Evolutionary conservation across 1,139 yeast species (phyloP), one percentile per base, ranked within the genome.

Genomic region (Zygosaccharomyces sapae): DNA sequence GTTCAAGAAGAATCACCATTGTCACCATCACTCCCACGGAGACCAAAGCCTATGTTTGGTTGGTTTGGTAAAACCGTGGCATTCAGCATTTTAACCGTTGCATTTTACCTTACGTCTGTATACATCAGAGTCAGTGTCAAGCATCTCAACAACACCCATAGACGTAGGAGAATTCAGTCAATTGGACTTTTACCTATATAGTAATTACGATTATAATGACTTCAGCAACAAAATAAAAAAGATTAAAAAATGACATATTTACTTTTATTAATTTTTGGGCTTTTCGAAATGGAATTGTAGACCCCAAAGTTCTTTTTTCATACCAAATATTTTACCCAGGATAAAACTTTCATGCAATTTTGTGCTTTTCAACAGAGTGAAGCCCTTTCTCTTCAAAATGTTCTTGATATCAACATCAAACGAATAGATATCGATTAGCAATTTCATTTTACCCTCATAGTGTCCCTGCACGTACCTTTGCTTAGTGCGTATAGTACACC

Each of bases 401-500:
- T 63, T 52, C 46, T 69, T 67, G 51, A 74, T 68, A 4, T 55
- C 57, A 2, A 54, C 49, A 61, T 83, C 85, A 55, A 81, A 78
- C 3, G 81, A 74, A 55, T 75, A 77, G 10, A 74, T 70, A 27
- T 71, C 70, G 43, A 80, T 73, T 20, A 72, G 55, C 24, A 81
- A 64, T 40, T 60, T 62, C 54, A 67, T 61, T 1, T 67, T 49
- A 24, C 63, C 58, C 12, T 57, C 55, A 35, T 50, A 45, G 29
- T 54, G 51, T 12, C 61, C 63, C 43, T 58, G 50, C 20, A 55
- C 44, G 33, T 56, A 71, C 41, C 80, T 61, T 31, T 65, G 65
- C 49, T 73, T 69, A 9, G 83, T 69, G 59, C 83, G 73, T 31
- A 70, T 55, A 48, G 77, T 68, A 5, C 83, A 77, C 83, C 84